Percentiles rank a stretch among this genome's conserved stretches.
Evolutionary conservation across 108 stramenopile species (phyloP).

Genomic region (Mayamaea pseudoterrestris): DNA sequence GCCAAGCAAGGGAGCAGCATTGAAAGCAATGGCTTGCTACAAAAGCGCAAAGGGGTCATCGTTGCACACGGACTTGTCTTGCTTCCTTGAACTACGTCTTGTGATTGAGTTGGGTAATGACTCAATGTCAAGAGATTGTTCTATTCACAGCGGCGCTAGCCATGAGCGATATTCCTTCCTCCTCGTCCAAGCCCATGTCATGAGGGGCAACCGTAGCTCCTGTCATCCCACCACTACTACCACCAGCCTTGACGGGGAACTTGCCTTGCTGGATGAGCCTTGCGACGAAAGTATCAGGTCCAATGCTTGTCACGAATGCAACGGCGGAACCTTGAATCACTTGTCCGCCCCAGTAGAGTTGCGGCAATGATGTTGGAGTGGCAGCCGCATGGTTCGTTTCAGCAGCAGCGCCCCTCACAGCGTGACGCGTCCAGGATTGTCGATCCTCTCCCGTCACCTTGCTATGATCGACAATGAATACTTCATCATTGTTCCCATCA

Average conservation of each 20-base stretch:
- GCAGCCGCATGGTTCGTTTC: too few species aligned
- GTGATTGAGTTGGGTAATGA: not conserved
- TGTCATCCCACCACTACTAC: too few species aligned
- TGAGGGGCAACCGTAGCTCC: conserved; percentile 9
- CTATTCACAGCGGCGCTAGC: not conserved
- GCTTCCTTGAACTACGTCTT: not conserved
- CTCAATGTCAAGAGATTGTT: not conserved
- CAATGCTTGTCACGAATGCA: conserved; percentile 58
- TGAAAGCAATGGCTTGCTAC: too few species aligned
- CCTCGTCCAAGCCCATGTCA: conserved; percentile 11
- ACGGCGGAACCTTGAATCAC: conserved; percentile 61
- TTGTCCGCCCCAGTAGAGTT: conserved; percentile 51
- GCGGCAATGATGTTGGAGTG: too few species aligned
- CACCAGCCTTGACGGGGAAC: conserved; percentile 65
- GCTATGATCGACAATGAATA: conserved; percentile 58
- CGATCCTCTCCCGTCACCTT: conserved; percentile 57
- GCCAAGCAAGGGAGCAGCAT: too few species aligned
- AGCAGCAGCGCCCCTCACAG: too few species aligned
- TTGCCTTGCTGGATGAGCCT: conserved; percentile 41
- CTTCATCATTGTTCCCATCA: conserved; percentile 34
- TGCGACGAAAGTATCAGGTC: conserved; percentile 40
- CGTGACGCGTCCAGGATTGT: too few species aligned
- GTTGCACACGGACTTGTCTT: not conserved
- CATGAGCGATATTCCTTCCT: conserved; percentile 6
- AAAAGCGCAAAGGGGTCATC: too few species aligned